Base-by-base conservation (phyloP, 768 basidiomycete genomes). In the Mycena filopes region DNA sequence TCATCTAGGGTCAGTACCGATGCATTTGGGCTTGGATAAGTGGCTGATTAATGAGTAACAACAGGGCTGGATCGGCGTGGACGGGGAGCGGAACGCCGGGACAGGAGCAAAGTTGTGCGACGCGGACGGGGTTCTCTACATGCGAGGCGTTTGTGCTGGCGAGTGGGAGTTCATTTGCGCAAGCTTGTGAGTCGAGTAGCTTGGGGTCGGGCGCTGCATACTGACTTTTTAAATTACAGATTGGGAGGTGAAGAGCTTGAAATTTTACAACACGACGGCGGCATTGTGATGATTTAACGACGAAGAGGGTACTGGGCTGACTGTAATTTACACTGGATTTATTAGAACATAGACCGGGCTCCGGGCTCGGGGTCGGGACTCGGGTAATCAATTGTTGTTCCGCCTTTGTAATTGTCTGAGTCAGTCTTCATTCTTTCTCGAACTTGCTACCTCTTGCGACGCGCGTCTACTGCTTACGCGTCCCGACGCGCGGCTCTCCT, bases 111-210 rank as follows among this genome's bases (percentile, higher is more conserved):
- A 95, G 92, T 75, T 98, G 96, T 72, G 93, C 93, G 18, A 81
- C 88, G 70, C 83, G 86, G 69, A 98, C 96, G 16, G 95, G 94
- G 42, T 89, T 88, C 76, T 80, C 90, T 26, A 92, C 90, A 6
- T 98, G 96, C 70, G 84, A 89, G 55, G 87, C 87, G 16, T 98
- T 89, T 75, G 89, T 98, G 28, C 82, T 82, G 65, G 86, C 86
- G 43, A 88, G 84, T 57, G 96, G 96, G 21, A 81, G 82, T 33
- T 82, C 92, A 3, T 89, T 95, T 73, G 72, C 73, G 5, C 83
- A 95, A 71, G 94, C 94, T 70, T 96, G 93, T 95, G 72, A 79
- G 94, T 87, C 15, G n/a, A n/a, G n/a, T n/a, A n/a, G n/a, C n/a
- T n/a, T n/a, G n/a, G n/a, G n/a, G n/a, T n/a, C n/a, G n/a, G n/a